These are phyloP conservation scores for Fusarium mangiferae DNA, from an alignment of 2,329 filamentous ascomycete genomes.

Conservation along the genomic window DNA sequence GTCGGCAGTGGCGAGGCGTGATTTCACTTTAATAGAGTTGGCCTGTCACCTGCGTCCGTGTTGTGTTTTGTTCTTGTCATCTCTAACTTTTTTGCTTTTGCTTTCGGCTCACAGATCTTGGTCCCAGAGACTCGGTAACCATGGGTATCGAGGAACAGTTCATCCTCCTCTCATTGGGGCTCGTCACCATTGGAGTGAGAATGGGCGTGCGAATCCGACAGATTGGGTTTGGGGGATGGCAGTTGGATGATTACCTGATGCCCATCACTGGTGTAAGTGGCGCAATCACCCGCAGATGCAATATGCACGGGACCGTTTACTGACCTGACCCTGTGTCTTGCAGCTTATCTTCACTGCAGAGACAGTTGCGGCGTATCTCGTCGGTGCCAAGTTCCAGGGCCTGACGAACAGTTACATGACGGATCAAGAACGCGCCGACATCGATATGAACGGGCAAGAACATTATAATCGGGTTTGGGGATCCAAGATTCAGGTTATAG, in stretches of 20 bases:
- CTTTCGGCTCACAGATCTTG: neutral
- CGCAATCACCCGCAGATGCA: neutral
- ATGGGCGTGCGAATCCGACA: conserved; percentile 29
- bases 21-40: neutral
- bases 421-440: conserved; percentile 19
- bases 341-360: conserved; percentile 37
- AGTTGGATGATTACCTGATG: conserved; percentile 38
- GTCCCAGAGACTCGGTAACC: neutral
- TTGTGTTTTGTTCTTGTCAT: neutral
- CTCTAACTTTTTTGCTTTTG: neutral
- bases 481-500: conserved; percentile 45
- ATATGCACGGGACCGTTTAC: neutral
- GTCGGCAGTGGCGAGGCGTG: neutral
- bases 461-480: conserved; percentile 43
- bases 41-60: neutral
- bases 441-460: conserved; percentile 21
- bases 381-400: conserved; percentile 35
- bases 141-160: conserved; percentile 40
- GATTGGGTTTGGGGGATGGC: conserved; percentile 27
- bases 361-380: conserved; percentile 35
- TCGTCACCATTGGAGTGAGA: conserved; percentile 29
- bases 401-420: conserved; percentile 40
- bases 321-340: neutral
- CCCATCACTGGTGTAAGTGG: conserved; percentile 35
- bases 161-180: conserved; percentile 32